Evolutionary conservation across 2,329 filamentous ascomycete genomes (phyloP).

Genomic region (Fusarium sp.): DNA sequence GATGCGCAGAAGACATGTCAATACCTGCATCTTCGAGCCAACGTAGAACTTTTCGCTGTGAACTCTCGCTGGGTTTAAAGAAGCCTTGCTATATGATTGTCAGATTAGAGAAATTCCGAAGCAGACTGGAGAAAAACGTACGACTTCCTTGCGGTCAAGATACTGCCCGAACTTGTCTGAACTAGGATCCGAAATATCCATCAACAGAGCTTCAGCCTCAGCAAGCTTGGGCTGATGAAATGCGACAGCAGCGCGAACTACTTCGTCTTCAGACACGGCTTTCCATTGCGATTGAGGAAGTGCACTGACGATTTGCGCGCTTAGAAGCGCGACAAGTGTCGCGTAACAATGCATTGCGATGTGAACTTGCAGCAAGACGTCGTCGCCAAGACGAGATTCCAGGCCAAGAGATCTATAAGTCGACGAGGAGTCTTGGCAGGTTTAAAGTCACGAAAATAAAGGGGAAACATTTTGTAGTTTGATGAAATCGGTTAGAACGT

Average conservation of each 20-base stretch:
- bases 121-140: not conserved
- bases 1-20: not conserved
- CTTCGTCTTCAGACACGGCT: not conserved
- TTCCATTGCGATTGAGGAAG: slow-evolving; percentile 5
- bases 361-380: too few species aligned
- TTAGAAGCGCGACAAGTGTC: not conserved
- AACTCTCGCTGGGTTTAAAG: not conserved
- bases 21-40: not conserved
- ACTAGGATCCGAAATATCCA: not conserved
- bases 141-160: not conserved
- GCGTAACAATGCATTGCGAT: not conserved
- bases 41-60: not conserved
- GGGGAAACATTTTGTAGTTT: not conserved
- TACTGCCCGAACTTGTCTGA: slow-evolving; percentile 1
- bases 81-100: not conserved
- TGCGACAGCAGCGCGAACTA: slow-evolving; percentile 6
- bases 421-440: not conserved
- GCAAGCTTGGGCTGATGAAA: slow-evolving; percentile 5
- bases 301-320: not conserved
- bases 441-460: not conserved
- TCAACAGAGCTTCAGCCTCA: not conserved
- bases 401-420: not conserved
- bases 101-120: not conserved
- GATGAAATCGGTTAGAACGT: not conserved
- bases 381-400: not conserved